These are phyloP conservation scores for Cercophora newfieldiana DNA, from an alignment of 495 filamentous ascomycete genomes.

Conservation along the genomic window DNA sequence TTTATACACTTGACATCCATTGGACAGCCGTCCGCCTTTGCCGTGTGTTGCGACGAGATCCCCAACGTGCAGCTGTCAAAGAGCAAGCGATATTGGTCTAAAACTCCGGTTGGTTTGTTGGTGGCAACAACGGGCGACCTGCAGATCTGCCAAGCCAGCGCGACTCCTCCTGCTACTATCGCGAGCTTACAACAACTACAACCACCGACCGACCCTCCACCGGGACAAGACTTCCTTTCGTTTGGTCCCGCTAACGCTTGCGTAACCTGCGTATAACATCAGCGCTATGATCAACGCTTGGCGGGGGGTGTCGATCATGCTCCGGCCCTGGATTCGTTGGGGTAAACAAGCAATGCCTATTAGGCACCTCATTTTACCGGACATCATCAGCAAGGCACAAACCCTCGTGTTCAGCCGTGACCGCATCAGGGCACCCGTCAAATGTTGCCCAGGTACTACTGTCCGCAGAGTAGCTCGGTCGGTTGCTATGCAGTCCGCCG, in stretches of 20 bases:
- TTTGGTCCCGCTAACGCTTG: neutral
- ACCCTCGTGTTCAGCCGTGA: slow-evolving; percentile 4
- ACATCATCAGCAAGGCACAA: neutral
- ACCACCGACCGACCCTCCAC: neutral
- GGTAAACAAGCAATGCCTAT: slow-evolving; percentile 1
- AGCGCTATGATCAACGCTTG: neutral
- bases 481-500: neutral
- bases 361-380: slow-evolving; percentile 8
- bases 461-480: neutral
- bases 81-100: neutral
- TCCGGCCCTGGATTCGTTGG: neutral
- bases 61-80: neutral
- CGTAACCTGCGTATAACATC: neutral
- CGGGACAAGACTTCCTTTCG: neutral
- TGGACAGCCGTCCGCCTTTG: neutral
- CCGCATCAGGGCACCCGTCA: neutral
- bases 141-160: neutral
- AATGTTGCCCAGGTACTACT: neutral
- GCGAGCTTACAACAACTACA: neutral
- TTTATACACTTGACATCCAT: neutral
- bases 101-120: neutral
- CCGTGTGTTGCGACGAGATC: neutral
- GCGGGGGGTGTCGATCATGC: neutral
- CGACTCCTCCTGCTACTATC: neutral
- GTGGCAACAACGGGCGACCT: neutral